Base-by-base conservation (phyloP, 495 filamentous ascomycete genomes). In the Aspergillus homomorphus region DNA sequence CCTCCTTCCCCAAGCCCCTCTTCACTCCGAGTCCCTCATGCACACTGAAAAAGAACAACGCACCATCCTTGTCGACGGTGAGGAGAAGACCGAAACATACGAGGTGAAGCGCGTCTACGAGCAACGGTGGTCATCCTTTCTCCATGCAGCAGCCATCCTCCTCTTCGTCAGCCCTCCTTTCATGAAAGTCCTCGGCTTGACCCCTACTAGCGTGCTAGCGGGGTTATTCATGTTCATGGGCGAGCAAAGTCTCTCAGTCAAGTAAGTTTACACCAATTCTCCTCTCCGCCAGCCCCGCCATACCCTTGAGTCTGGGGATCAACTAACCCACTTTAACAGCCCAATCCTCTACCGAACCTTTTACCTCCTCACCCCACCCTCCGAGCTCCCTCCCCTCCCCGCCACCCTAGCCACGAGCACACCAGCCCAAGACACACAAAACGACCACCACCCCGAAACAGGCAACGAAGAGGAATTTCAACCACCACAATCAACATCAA, bases 211-310 rank as follows among this genome's bases (percentile, higher is more conserved):
- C 42, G 87, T 89, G 7, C 74, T 89, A 1, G 87, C 86, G 0
- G 87, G 86, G 0, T 69, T 89, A 14, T 89, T 89, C 65, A 70
- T 90, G 53, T 89, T 88, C 69, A 89, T 89, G 87, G 87, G 85
- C 10, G 84, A 89, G 61, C 87, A 90, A 61, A 85, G 82, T 45
- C 70, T 89, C n/a, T 80, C 79, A 14, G 82, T 87, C 8, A 89
- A 89, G 79, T 81, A 73, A 56, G 70, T 57, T 16, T 10, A 18
- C 1, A 23, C 55, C 56, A 53, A 61, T 16, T 22, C 23, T 14
- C 26, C 2, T 16, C 30, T 1, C 18, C 14, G 19, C 15, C 38
- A 15, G 21, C 4, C n/a, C 12, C 20, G 1, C 20, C 21, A 53
- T 16, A 42, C 24, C n/a, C 44, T 15, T 51, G 7, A 14, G 15